Percentiles rank a stretch among this genome's conserved stretches.
These are phyloP conservation scores for Gardenia jasminoides DNA, from an alignment of 257 asterid genomes.

Conservation along the genomic window DNA sequence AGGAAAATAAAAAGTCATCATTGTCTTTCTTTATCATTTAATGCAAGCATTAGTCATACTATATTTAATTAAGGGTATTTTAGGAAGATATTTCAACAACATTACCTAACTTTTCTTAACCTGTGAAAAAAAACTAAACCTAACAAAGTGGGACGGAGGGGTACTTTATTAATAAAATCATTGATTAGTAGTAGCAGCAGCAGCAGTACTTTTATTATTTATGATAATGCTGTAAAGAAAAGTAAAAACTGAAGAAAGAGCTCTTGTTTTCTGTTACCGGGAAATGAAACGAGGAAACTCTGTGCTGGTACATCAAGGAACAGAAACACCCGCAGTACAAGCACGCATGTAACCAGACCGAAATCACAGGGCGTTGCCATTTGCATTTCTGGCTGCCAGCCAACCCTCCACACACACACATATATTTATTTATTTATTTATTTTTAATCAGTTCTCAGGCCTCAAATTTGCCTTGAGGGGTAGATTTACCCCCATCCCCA, in stretches of 20 bases:
- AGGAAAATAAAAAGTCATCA: no score
- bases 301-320: slow-evolving; percentile 31
- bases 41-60: no score
- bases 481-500: no score
- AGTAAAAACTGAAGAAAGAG: not conserved
- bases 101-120: no score
- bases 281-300: slow-evolving; percentile 35
- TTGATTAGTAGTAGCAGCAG: no score
- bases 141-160: no score
- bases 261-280: slow-evolving; percentile 27
- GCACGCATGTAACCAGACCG: slow-evolving; percentile 39
- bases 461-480: no score
- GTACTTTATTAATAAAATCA: not conserved
- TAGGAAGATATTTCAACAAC: no score
- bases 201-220: not conserved
- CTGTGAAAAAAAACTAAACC: no score
- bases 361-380: slow-evolving; percentile 34
- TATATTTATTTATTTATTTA: no score
- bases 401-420: not conserved
- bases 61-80: no score
- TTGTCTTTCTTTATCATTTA: no score
- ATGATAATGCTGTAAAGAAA: not conserved
- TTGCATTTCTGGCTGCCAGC: not conserved
- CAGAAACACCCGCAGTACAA: slow-evolving; percentile 34
- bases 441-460: not conserved